A percentile compares a stretch with the other conserved stretches of the same genome.
Conservation (phyloP, 1,284 basidiomycete species). For the Fistulinella staudtii region DNA sequence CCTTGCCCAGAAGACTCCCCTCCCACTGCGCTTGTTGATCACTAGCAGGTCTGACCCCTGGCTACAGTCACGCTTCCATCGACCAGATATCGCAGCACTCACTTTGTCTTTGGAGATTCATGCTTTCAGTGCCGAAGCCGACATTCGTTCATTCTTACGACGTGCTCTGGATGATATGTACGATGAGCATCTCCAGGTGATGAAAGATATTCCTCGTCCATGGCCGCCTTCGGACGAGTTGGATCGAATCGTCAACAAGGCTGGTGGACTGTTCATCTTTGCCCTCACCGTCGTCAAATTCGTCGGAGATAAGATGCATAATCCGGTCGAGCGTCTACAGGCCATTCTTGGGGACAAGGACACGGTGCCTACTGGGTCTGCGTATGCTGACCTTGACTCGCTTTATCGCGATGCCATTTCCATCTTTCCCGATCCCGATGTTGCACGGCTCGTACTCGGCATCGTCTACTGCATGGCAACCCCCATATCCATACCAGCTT, state of each 20-base stretch:
- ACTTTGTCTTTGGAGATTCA: conserved; percentile 16
- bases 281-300: conserved; percentile 24
- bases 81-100: conserved; percentile 5
- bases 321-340: conserved; percentile 15
- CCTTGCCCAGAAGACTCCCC: conserved; percentile 2
- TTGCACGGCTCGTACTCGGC: conserved; percentile 17
- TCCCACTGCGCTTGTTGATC: conserved; percentile 19
- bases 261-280: conserved; percentile 27
- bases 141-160: conserved; percentile 20
- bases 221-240: conserved; percentile 20
- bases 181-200: conserved; percentile 17
- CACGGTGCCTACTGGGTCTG: conserved; percentile 1
- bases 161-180: conserved; percentile 10
- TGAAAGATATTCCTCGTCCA: too few species aligned
- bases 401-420: conserved; percentile 23
- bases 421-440: conserved; percentile 13
- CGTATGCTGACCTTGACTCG: conserved; percentile 21
- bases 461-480: conserved; percentile 16
- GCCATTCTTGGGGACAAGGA: conserved; percentile 14
- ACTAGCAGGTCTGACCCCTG: conserved; percentile 19
- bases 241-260: conserved; percentile 17
- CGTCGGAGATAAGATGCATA: conserved; percentile 9
- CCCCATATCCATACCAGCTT: conserved; percentile 16
- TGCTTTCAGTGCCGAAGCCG: conserved; percentile 15
- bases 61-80: too few species aligned